These are phyloP conservation scores for Rhodotorula paludigena DNA, from an alignment of 768 basidiomycete genomes.

Conservation along the genomic window DNA sequence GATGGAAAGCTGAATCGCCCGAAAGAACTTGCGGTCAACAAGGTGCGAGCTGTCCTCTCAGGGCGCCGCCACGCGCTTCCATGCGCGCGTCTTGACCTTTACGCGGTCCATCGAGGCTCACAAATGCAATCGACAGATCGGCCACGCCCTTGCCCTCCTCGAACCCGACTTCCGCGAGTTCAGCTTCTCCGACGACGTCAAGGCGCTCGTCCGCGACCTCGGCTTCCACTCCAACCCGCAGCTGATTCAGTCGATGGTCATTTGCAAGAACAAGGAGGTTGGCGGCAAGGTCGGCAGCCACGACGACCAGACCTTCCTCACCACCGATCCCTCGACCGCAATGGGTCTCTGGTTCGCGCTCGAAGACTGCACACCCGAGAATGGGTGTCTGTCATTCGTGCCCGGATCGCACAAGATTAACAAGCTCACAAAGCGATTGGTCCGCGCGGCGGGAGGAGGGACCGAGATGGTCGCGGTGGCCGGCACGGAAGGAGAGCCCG, in stretches of 20 bases:
- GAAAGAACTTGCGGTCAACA: slow-evolving; percentile 72
- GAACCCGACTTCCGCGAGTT: slow-evolving; percentile 74
- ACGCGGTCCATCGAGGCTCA: neutral
- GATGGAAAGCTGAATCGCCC: slow-evolving; percentile 62
- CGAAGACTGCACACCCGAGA: slow-evolving; percentile 73
- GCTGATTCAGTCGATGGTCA: slow-evolving; percentile 49
- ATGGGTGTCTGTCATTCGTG: slow-evolving; percentile 81
- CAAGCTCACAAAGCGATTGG: slow-evolving; percentile 71
- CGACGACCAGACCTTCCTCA: slow-evolving; percentile 80
- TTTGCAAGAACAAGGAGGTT: slow-evolving; percentile 84
- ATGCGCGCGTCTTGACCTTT: neutral
- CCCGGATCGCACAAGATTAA: slow-evolving; percentile 80
- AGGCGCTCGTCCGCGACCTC: slow-evolving; percentile 66
- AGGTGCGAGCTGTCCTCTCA: no score
- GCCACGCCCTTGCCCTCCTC: slow-evolving; percentile 68
- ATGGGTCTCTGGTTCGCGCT: slow-evolving; percentile 96
- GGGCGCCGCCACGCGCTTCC: slow-evolving; percentile 65
- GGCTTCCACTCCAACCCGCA: slow-evolving; percentile 73
- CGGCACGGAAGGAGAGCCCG: slow-evolving; percentile 36
- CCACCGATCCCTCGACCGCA: slow-evolving; percentile 84
- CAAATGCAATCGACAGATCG: slow-evolving; percentile 42
- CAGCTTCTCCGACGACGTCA: slow-evolving; percentile 49
- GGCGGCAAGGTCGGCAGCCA: slow-evolving; percentile 92
- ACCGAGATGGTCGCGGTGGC: slow-evolving; percentile 73
- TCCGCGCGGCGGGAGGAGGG: slow-evolving; percentile 62